Conservation (phyloP, 2,329 filamentous ascomycete species). For the Aureobasidium sp. region DNA sequence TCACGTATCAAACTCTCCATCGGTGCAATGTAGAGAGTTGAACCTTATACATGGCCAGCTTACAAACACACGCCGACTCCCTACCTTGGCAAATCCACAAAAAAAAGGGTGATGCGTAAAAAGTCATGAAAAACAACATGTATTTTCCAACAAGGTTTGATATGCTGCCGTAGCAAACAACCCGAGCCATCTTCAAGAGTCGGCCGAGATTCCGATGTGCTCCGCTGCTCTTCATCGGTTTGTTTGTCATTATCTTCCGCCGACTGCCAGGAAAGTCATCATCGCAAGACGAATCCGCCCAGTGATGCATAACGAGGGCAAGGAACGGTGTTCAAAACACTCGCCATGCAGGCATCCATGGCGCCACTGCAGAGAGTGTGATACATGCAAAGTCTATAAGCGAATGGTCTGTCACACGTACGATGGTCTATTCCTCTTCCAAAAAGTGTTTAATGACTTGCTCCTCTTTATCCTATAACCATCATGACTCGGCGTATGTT, state of each 20-base stretch:
- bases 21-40: background rate
- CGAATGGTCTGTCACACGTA: background rate
- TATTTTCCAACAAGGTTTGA: background rate
- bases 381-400: slow-evolving; percentile 6
- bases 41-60: background rate
- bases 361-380: background rate
- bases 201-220: background rate
- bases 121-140: background rate
- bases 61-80: background rate
- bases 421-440: background rate
- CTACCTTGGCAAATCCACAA: background rate
- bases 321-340: background rate
- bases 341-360: background rate
- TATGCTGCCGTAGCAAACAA: background rate
- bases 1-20: background rate
- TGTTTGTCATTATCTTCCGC: background rate
- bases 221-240: background rate
- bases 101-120: background rate
- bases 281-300: background rate
- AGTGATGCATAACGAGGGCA: background rate
- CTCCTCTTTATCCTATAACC: background rate
- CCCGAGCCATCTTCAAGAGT: background rate
- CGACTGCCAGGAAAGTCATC: background rate
- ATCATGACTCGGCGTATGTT: background rate
- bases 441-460: background rate